phyloP scores from a whole-genome alignment of 2,329 filamentous ascomycete species.

The Magnaporthiopsis rhizophila region DNA sequence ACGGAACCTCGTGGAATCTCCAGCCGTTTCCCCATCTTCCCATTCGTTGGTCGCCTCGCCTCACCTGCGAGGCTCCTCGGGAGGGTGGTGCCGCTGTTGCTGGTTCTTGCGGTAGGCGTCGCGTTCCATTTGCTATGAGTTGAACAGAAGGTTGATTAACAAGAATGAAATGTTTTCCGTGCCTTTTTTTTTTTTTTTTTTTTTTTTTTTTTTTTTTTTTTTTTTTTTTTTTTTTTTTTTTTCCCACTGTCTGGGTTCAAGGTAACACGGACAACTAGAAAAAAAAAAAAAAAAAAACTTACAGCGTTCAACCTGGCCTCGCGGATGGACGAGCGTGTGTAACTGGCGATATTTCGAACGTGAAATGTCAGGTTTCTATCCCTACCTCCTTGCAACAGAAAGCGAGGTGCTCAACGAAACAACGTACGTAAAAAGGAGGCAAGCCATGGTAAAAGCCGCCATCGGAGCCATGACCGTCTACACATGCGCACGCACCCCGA shows the following conservation, averaged over 20 bases:
- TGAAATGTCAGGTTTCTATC: no score
- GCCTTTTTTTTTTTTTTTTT: no score
- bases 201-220: no score
- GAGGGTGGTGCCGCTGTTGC: not conserved
- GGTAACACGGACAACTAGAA: no score
- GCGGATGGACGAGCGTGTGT: conserved; percentile 6
- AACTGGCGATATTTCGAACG: not conserved
- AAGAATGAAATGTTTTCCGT: no score
- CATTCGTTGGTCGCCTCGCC: not conserved
- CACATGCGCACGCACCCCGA: not conserved
- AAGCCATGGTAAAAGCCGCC: conserved; percentile 6
- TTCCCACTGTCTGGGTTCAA: no score
- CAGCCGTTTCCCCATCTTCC: no score
- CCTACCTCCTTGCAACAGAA: not conserved
- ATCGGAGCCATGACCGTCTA: conserved; percentile 2
- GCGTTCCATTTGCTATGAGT: not conserved
- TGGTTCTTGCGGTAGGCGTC: not conserved
- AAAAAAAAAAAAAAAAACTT: not conserved
- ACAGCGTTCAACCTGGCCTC: conserved; percentile 2
- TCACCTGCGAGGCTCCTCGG: conserved; percentile 1
- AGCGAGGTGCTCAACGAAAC: no score
- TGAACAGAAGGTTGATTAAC: no score
- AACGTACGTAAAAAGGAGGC: conserved; percentile 2
- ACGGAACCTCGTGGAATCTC: no score
- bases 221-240: no score